These are phyloP conservation scores for Hippophae tibetana DNA, from an alignment of 306 rosid genomes.

Conservation along the genomic window DNA sequence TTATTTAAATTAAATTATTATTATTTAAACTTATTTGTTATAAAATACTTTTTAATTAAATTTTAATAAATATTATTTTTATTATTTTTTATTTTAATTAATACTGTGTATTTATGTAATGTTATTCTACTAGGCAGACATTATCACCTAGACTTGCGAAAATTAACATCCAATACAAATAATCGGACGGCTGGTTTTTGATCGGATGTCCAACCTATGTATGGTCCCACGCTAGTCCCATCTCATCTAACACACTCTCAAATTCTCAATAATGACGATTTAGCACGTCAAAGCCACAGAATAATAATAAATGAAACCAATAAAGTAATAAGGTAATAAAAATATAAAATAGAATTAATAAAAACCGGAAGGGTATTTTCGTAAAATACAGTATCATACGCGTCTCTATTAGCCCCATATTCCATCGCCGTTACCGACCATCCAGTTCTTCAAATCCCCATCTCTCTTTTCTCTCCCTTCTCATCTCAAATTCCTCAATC, in stretches of 20 bases:
- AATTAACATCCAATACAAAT: no score
- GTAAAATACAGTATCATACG: conserved; percentile 53
- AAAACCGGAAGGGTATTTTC: conserved; percentile 25
- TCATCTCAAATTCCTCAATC: background rate
- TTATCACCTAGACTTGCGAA: no score
- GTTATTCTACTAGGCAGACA: no score
- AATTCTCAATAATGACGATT: conserved; percentile 17
- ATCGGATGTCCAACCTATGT: background rate
- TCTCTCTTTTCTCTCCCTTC: conserved; percentile 20
- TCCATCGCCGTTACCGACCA: conserved; percentile 61
- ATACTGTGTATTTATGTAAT: no score
- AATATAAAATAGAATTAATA: background rate
- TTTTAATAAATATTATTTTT: no score
- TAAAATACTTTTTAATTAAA: no score
- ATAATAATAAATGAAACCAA: no score
- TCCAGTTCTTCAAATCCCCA: conserved; percentile 39
- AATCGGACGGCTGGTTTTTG: conserved; percentile 12
- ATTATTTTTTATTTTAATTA: no score
- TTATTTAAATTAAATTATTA: no score
- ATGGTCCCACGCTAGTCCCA: background rate
- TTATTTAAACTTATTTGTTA: no score
- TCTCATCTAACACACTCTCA: background rate
- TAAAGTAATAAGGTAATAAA: no score
- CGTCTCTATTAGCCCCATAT: conserved; percentile 83
- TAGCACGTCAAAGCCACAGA: conserved; percentile 21